Conservation (phyloP, 768 basidiomycete species). For the Coprinopsis strossmayeri region DNA sequence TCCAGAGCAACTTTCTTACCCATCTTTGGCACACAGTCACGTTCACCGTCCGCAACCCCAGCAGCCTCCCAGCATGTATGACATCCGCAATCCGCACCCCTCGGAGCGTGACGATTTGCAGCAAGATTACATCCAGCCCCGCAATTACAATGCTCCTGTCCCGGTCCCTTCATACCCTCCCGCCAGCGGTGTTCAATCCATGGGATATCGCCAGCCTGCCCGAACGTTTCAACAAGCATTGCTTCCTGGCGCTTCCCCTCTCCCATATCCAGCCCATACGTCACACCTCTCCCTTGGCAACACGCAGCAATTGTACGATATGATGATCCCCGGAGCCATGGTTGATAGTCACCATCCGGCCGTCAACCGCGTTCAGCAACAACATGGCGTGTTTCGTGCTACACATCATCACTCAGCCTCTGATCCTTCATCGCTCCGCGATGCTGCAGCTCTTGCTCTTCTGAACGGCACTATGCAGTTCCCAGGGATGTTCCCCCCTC, state of each 20-base stretch:
- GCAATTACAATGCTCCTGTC: conserved; percentile 34
- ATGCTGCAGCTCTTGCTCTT: conserved; percentile 60
- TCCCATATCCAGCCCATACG: conserved; percentile 54
- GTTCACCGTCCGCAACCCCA: conserved; percentile 48
- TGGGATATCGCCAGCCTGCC: conserved; percentile 57
- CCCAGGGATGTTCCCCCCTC: conserved; percentile 52
- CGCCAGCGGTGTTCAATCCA: conserved; percentile 36
- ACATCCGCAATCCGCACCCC: conserved; percentile 23
- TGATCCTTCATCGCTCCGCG: conserved; percentile 72
- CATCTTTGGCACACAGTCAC: conserved; percentile 51
- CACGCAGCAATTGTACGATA: conserved; percentile 74
- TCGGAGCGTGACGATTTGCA: conserved; percentile 39
- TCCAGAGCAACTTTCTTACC: conserved; percentile 51
- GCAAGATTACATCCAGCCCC: conserved; percentile 45
- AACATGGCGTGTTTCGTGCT: conserved; percentile 65
- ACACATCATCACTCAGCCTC: conserved; percentile 81
- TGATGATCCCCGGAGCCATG: conserved; percentile 59
- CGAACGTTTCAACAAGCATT: conserved; percentile 52
- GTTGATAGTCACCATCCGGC: conserved; percentile 58
- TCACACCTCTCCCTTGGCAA: conserved; percentile 66
- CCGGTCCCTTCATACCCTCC: conserved; percentile 41
- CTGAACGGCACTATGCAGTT: conserved; percentile 54
- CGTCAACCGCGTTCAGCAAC: conserved; percentile 73
- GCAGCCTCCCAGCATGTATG: conserved; percentile 33
- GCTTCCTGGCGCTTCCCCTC: conserved; percentile 44